Base-by-base conservation (phyloP, 73 alveolate genomes). In the Durusdinium trenchii region DNA sequence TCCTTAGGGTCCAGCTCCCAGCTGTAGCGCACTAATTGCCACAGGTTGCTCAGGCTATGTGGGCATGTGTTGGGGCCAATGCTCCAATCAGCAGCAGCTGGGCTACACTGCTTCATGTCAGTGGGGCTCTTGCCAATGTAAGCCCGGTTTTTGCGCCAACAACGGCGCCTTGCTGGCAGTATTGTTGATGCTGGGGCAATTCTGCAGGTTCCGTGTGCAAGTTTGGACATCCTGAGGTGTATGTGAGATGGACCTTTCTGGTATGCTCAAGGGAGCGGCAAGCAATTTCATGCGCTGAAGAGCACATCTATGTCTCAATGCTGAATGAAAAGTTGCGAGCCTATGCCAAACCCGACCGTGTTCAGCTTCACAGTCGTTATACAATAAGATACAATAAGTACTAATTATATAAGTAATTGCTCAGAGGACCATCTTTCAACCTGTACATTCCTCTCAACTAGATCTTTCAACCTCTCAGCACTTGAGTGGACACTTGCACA, bases 71-170 rank as follows among this genome's bases (percentile, higher is more conserved):
- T 91, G 98, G 98, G 98, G 98, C 73, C 98, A 91, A 52, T 91
- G 98, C 90, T 48, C 79, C 76, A 91, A 91, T n/a, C 98, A 91
- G 84, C 79, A 67, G 98, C 98, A 91, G 89, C 60, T 91, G 98
- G 98, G 98, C 52, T 91, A 67, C 75, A 91, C 98, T 16, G 98
- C 98, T 18, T 69, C 98, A 6, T 91, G 98, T 40, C 75, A 69
- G 90, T 91, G 82, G 67, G 98, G 98, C 89, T 91, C 98, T 35
- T 91, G 98, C 89, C 98, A 91, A 51, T 91, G 98, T 78, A 91
- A 91, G 60, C 75, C 98, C 16, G 98, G 98, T 35, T 91, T 91
- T 42, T 91, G 98, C 38, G 75, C 98, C 67, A 71, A 50, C 14
- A 57, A 91, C 50, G 98, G 98, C 76, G 43, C 40, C 98, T 50